Conservation (phyloP, 768 basidiomycete genomes). For the Suillus fuscotomentosus region DNA sequence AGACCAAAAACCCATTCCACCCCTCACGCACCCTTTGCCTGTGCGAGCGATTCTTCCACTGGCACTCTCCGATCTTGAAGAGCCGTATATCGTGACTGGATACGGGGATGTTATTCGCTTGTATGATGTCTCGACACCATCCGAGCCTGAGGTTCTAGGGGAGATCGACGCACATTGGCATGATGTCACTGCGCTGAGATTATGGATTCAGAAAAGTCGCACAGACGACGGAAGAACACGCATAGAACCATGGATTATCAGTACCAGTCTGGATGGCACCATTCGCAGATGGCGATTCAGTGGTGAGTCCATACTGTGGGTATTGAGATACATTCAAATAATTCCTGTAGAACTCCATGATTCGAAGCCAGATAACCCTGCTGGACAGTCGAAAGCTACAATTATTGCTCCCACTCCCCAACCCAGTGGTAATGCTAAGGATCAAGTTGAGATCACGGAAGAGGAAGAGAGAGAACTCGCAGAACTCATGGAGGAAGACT, state of each 20-base stretch:
- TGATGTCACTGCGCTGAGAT: slow-evolving; percentile 72
- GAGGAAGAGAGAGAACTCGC: slow-evolving; percentile 91
- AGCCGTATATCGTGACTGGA: slow-evolving; percentile 79
- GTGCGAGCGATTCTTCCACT: slow-evolving; percentile 78
- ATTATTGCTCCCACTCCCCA: slow-evolving; percentile 28
- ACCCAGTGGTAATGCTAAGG: slow-evolving; percentile 27
- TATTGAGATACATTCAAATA: not conserved
- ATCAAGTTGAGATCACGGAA: slow-evolving; percentile 56
- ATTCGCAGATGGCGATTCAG: slow-evolving; percentile 81
- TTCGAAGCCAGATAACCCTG: slow-evolving; percentile 23
- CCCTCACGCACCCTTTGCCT: slow-evolving; percentile 57
- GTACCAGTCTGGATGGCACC: slow-evolving; percentile 83
- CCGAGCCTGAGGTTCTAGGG: slow-evolving; percentile 68
- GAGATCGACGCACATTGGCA: slow-evolving; percentile 89
- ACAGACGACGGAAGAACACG: slow-evolving; percentile 45
- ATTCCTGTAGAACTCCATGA: slow-evolving; percentile 23
- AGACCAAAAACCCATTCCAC: slow-evolving; percentile 41
- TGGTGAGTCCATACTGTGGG: slow-evolving; percentile 38
- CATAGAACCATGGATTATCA: slow-evolving; percentile 80
- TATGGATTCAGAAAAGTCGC: slow-evolving; percentile 61
- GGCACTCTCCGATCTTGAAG: slow-evolving; percentile 55
- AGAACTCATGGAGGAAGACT: slow-evolving; percentile 58
- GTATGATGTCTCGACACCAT: slow-evolving; percentile 70
- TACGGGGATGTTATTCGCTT: slow-evolving; percentile 80
- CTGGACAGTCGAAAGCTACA: slow-evolving; percentile 14